Conservation (phyloP, 306 rosid genomes). For the Cicer arietinum region DNA sequence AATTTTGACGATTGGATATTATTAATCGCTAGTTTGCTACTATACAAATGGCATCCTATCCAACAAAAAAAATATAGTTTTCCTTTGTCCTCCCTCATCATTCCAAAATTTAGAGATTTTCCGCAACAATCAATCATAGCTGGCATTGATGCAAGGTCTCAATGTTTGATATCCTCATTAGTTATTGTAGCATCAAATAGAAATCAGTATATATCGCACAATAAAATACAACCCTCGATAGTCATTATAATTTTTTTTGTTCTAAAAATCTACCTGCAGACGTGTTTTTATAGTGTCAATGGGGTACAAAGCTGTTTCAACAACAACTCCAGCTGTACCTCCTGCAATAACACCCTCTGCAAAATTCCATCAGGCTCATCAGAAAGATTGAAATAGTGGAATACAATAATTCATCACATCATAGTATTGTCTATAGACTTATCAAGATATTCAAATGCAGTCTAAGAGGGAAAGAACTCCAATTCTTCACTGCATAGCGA, state of each 20-base stretch:
- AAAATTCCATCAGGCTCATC: constrained; percentile 50
- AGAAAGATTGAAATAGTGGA: constrained; percentile 41
- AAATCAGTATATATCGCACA: constrained; percentile 30
- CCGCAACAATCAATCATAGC: constrained; percentile 7
- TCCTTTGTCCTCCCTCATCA: constrained; percentile 17
- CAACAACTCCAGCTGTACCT: constrained; percentile 95
- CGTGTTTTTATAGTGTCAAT: constrained; percentile 97
- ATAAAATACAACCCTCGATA: constrained; percentile 31
- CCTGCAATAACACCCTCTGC: constrained; percentile 96
- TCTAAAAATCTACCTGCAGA: constrained; percentile 75
- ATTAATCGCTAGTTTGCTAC: not conserved
- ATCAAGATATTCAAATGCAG: constrained; percentile 21
- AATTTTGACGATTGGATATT: constrained; percentile 26
- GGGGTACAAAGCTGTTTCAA: constrained; percentile 94
- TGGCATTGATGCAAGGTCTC: constrained; percentile 36
- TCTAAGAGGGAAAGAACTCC: not conserved
- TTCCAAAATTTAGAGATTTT: constrained; percentile 14
- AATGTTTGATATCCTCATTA: constrained; percentile 26
- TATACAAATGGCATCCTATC: constrained; percentile 33
- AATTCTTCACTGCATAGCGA: constrained; percentile 30
- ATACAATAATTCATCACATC: constrained; percentile 29
- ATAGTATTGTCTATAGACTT: not conserved
- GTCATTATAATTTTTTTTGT: constrained; percentile 22
- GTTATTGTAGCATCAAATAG: constrained; percentile 39
- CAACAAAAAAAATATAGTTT: not conserved